These are phyloP conservation scores for Calophaca sinica DNA, from an alignment of 306 rosid species.

Conservation along the genomic window DNA sequence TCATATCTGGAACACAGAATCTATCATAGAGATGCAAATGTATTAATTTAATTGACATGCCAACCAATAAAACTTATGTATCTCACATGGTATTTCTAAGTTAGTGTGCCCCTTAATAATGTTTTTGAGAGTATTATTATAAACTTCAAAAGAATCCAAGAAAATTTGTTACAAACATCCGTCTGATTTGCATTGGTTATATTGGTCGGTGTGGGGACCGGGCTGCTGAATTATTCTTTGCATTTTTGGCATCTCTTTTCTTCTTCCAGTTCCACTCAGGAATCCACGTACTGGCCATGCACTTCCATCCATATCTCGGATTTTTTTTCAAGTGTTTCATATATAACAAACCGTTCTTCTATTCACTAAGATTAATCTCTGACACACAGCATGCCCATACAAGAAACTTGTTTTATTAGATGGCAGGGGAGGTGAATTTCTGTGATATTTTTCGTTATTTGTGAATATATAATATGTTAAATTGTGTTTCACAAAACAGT, in stretches of 20 bases:
- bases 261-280: constrained; percentile 31
- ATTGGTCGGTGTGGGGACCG: constrained; percentile 81
- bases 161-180: constrained; percentile 66
- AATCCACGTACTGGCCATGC: constrained; percentile 74
- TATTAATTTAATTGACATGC: constrained; percentile 50
- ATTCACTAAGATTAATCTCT: neutral
- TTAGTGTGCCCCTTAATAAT: constrained; percentile 44
- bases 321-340: constrained; percentile 23
- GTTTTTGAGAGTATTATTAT: constrained; percentile 33
- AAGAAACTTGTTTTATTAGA: neutral
- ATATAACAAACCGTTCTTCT: constrained; percentile 27
- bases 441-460: neutral
- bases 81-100: constrained; percentile 72
- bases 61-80: constrained; percentile 58
- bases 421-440: neutral
- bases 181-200: constrained; percentile 81
- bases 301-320: constrained; percentile 58
- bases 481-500: neutral
- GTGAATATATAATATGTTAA: neutral
- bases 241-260: constrained; percentile 36
- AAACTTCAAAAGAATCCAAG: constrained; percentile 54
- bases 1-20: constrained; percentile 45
- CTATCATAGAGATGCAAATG: constrained; percentile 50
- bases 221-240: constrained; percentile 45
- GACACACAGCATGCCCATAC: neutral